Evolutionary conservation across 306 rosid species (phyloP), one percentile per base, ranked within the genome.

Genomic region (Cucurbita argyrosperma): DNA sequence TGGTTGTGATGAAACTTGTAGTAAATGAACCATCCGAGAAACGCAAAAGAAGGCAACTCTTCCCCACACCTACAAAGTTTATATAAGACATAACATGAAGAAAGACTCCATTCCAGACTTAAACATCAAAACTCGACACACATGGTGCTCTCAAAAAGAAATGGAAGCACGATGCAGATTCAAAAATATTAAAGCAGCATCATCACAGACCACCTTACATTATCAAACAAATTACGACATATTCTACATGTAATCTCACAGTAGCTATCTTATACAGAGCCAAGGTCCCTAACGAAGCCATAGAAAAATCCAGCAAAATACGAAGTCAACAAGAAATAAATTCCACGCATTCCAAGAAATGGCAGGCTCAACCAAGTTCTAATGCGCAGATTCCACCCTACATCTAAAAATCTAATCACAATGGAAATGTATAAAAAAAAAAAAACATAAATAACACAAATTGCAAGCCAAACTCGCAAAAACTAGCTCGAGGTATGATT

Each of bases 11-110:
- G 79, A 92, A 92, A 83, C 98, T 92, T 40, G 98, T 92, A 19
- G 98, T 90, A 75, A 92, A 92, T 43, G 98, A 92, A 42, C 98
- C 98, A 83, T 92, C 96, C 5, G 98, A 92, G 86, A 92, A 92
- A 79, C 96, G 98, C 90, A 92, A 74, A 61, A 92, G 96, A 82
- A 92, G 92, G 80, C 98, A 92, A 92, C 98, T 92, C 81, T 92
- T 92, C 81, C 98, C 96, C 76, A 92, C 98, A 86, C 98, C 98
- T 90, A 86, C 60, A 75, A 58, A 35, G 37, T 13, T 60, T 4
- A 38, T 39, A 75, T 16, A 45, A 75, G 21, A 76, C 43, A 70
- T 19, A 71, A 38, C 37, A 74, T 26, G 53, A 14, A 58, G 19
- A 70, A 70, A 50, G 10, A 64, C 45, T 35, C 21, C 47, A 35